phyloP scores from a whole-genome alignment of 1,284 basidiomycete genomes.

The Cutaneotrichosporon curvatum region DNA sequence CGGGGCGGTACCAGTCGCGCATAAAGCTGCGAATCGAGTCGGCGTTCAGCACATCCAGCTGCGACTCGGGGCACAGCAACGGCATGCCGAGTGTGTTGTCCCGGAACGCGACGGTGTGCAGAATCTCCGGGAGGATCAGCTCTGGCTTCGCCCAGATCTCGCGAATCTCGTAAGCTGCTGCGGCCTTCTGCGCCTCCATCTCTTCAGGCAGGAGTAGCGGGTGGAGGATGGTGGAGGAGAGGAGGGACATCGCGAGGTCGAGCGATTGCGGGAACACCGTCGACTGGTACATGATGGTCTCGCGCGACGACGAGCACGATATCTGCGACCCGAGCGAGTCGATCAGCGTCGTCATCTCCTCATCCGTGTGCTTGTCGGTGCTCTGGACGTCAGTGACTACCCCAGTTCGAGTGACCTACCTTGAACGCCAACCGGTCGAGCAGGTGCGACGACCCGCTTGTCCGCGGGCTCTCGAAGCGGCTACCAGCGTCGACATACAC shows the following conservation, averaged over 20 bases:
- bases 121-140: conserved; percentile 85
- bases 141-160: conserved; percentile 87
- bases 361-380: conserved; percentile 50
- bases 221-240: conserved; percentile 83
- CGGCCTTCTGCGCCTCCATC: conserved; percentile 74
- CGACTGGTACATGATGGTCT: conserved; percentile 97
- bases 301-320: conserved; percentile 80
- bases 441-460: conserved; percentile 81
- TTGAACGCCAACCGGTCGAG: conserved; percentile 95
- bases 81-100: conserved; percentile 79
- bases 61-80: conserved; percentile 77
- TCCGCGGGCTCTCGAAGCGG: conserved; percentile 73
- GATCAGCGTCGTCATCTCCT: conserved; percentile 75
- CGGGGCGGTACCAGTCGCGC: conserved; percentile 81
- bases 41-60: conserved; percentile 64
- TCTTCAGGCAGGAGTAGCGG: conserved; percentile 72
- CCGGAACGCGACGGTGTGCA: conserved; percentile 80
- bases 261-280: conserved; percentile 84
- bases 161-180: conserved; percentile 85
- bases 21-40: conserved; percentile 62
- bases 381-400: conserved; percentile 36
- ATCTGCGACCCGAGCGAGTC: conserved; percentile 88
- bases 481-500: conserved; percentile 91
- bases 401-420: conserved; percentile 49
- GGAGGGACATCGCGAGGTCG: conserved; percentile 72